Base-by-base conservation (phyloP, 78 protist species). In the Tieghemostelium lacteum region DNA sequence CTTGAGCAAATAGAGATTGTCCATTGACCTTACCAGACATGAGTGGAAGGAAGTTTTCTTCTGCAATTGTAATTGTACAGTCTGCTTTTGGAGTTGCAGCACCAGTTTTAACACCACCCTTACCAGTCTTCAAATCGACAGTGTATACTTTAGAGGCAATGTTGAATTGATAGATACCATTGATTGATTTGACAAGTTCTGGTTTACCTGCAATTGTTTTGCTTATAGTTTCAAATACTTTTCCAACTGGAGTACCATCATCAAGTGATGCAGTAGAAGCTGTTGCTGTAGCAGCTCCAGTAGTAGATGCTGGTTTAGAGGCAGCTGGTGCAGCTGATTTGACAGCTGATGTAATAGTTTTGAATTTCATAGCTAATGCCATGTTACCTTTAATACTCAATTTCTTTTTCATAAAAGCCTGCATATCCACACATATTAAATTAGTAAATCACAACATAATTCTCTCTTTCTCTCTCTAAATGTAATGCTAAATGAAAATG, bases 301-400 rank as follows among this genome's bases (percentile, higher is more conserved):
- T 3, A 1, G 87, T 20, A 37, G 88, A 20, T 34, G 87, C 42
- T 22, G 88, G 29, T 36, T 69, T 5, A 19, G 36, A 17, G 0
- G 42, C 6, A 28, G 52, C 39, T n/a, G 34, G 60, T 45, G 42
- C 17, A 19, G 40, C 29, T n/a, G 34, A 42, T 45, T 66, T 69
- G 12, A 80, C 54, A 28, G 73, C 74, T 29, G 63, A 40, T 24
- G 64, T 74, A 69, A 80, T 50, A 20, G 24, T 10, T 24, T 33
- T 36, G 75, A 87, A 87, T 62, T 87, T 87, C 93, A 87, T 87
- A 31, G 77, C 77, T 24, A 87, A 70, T n/a, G 85, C 93, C 93
- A 88, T 88, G 28, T 88, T 88, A 6, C 93, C 93, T 57, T 66
- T 52, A 33, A 88, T 57, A 24, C 65, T 62, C 26, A 83, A 70